A percentile compares a stretch with the other conserved stretches of the same genome.
Conservation (phyloP, 2,329 filamentous ascomycete genomes). For the Aspergillus chevalieri region DNA sequence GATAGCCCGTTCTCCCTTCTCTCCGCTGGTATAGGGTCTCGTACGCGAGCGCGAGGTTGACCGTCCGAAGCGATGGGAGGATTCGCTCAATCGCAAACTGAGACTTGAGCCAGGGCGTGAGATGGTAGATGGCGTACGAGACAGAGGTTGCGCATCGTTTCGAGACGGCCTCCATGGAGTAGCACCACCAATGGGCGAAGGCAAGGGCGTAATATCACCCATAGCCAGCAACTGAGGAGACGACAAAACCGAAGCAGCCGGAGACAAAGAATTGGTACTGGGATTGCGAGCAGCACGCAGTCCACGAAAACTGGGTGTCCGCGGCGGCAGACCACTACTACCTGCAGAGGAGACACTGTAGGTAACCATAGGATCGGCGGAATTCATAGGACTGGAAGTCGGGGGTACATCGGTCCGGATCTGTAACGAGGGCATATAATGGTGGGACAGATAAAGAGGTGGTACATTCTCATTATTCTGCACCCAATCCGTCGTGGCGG, state of each 20-base stretch:
- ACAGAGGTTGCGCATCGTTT: slow-evolving; percentile 44
- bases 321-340: slow-evolving; percentile 32
- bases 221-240: slow-evolving; percentile 70
- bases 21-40: slow-evolving; percentile 38
- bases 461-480: slow-evolving; percentile 6
- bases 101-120: slow-evolving; percentile 34
- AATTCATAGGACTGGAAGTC: slow-evolving; percentile 18
- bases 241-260: slow-evolving; percentile 62
- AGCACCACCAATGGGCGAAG: slow-evolving; percentile 57
- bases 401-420: slow-evolving; percentile 30
- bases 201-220: slow-evolving; percentile 72
- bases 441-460: slow-evolving; percentile 4
- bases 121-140: slow-evolving; percentile 36
- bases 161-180: slow-evolving; percentile 48
- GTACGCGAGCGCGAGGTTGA: slow-evolving; percentile 25
- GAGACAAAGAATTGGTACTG: slow-evolving; percentile 44
- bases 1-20: slow-evolving; percentile 23
- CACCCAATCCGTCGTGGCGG: slow-evolving; percentile 6
- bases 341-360: slow-evolving; percentile 35
- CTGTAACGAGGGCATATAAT: slow-evolving; percentile 24
- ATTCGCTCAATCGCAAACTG: slow-evolving; percentile 31
- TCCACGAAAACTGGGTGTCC: slow-evolving; percentile 41
- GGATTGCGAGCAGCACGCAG: slow-evolving; percentile 32
- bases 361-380: slow-evolving; percentile 30
- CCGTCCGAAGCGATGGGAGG: slow-evolving; percentile 26